Conservation (phyloP, 2,329 filamentous ascomycete species). For the Aspergillus neoniger region DNA sequence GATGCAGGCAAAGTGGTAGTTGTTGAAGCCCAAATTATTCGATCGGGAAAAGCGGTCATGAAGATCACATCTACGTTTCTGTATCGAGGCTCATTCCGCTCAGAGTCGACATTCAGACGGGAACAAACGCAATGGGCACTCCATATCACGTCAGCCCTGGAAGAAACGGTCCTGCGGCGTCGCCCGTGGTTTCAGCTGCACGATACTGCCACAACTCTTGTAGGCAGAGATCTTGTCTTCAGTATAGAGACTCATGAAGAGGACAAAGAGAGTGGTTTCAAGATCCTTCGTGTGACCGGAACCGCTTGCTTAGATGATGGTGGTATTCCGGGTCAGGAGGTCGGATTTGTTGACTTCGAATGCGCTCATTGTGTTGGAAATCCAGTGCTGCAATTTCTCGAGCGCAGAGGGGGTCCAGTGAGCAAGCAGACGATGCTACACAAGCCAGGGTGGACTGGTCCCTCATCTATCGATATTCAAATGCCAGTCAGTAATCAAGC, state of each 20-base stretch:
- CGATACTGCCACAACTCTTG: conserved; percentile 5
- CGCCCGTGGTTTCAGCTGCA: conserved; percentile 17
- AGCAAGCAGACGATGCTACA: conserved; percentile 4
- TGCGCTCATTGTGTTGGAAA: conserved; percentile 16
- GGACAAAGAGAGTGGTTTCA: not conserved
- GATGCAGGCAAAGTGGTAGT: conserved; percentile 16
- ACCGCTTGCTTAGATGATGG: not conserved
- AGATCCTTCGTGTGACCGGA: conserved; percentile 14
- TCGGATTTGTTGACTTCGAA: conserved; percentile 14
- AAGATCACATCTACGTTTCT: conserved; percentile 19
- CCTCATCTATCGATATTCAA: conserved; percentile 65
- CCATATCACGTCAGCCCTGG: conserved; percentile 6
- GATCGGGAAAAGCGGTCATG: conserved; percentile 14
- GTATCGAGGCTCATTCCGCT: conserved; percentile 5
- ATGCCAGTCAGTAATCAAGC: conserved; percentile 92
- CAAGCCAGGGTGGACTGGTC: conserved; percentile 13
- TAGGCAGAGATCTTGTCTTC: conserved; percentile 15
- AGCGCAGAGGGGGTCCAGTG: conserved; percentile 14
- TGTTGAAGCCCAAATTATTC: conserved; percentile 15
- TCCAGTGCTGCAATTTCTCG: conserved; percentile 21
- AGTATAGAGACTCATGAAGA: conserved; percentile 12
- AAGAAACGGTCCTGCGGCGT: conserved; percentile 16
- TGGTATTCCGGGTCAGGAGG: not conserved
- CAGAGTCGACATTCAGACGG: conserved; percentile 7
- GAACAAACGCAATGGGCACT: conserved; percentile 7